Evolutionary conservation across 2,329 filamentous ascomycete species (phyloP).

Genomic region (Penicillium sp.): DNA sequence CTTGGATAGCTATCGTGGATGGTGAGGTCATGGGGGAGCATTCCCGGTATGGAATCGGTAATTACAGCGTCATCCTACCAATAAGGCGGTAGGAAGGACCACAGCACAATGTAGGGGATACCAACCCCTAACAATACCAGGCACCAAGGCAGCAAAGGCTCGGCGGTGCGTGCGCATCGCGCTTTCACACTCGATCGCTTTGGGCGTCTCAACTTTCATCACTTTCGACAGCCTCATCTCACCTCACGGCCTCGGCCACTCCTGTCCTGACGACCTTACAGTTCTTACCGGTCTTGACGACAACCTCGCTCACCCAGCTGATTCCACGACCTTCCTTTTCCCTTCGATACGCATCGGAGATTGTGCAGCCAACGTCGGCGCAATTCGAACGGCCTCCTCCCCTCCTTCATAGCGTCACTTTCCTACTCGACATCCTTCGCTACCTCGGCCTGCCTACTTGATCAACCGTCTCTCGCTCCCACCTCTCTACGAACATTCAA

Average conservation of each 20-base stretch:
- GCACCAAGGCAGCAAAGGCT: slow-evolving; percentile 25
- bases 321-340: background rate
- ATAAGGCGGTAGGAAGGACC: slow-evolving; percentile 4
- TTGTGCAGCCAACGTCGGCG: slow-evolving; percentile 9
- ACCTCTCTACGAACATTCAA: background rate
- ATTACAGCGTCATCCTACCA: slow-evolving; percentile 4
- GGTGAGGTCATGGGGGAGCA: slow-evolving; percentile 28
- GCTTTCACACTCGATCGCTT: slow-evolving; percentile 27
- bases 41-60: slow-evolving; percentile 9
- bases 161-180: slow-evolving; percentile 28
- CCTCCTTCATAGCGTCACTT: slow-evolving; percentile 6
- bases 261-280: background rate
- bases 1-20: slow-evolving; percentile 14
- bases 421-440: background rate
- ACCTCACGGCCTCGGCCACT: background rate
- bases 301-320: background rate
- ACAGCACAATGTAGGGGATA: slow-evolving; percentile 4
- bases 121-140: slow-evolving; percentile 20
- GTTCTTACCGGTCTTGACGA: background rate
- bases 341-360: slow-evolving; percentile 2
- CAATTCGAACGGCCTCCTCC: slow-evolving; percentile 7
- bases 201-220: slow-evolving; percentile 17
- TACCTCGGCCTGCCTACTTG: slow-evolving; percentile 5
- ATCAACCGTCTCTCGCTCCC: background rate
- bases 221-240: slow-evolving; percentile 10